These are phyloP conservation scores for Xylariaceae sp. DNA, from an alignment of 2,329 filamentous ascomycete genomes.

Conservation along the genomic window DNA sequence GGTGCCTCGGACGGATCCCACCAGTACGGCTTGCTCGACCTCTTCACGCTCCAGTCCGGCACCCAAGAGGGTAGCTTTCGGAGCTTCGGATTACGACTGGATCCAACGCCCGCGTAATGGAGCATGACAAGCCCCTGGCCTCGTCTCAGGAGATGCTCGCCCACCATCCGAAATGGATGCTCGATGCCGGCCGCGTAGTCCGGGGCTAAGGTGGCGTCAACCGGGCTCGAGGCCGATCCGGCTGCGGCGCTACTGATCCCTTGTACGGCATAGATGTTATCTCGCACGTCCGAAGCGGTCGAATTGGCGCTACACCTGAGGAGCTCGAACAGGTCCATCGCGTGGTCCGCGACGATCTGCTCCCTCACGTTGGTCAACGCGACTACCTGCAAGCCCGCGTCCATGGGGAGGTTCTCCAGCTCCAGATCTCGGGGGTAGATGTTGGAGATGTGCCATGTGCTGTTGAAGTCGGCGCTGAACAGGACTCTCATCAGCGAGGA, in stretches of 20 bases:
- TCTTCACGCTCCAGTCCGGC: slow-evolving; percentile 3
- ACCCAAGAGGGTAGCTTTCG: slow-evolving; percentile 4
- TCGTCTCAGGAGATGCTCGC: not conserved
- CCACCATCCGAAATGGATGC: slow-evolving; percentile 1
- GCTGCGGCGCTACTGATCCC: slow-evolving; percentile 4
- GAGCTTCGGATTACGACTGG: not conserved
- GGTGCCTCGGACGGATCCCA: not conserved
- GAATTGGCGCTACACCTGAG: not conserved
- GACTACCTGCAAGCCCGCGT: slow-evolving; percentile 1
- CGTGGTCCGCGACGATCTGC: not conserved
- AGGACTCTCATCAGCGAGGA: not conserved
- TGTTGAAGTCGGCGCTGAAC: slow-evolving; percentile 1
- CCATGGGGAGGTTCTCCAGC: not conserved
- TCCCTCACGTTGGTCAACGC: not conserved
- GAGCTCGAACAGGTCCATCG: slow-evolving; percentile 1
- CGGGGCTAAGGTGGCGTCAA: not conserved
- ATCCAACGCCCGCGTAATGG: slow-evolving; percentile 5
- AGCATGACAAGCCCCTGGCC: slow-evolving; percentile 1
- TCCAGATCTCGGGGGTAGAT: not conserved
- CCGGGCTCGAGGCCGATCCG: too few relatives aligned
- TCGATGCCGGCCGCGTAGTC: slow-evolving; percentile 2
- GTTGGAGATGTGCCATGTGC: slow-evolving; percentile 5
- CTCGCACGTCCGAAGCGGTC: slow-evolving; percentile 1
- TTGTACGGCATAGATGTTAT: slow-evolving; percentile 4
- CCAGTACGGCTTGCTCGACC: slow-evolving; percentile 1